Evolutionary conservation across 768 basidiomycete genomes (phyloP), one percentile per base, ranked within the genome.

Genomic region (Mycena indigotica): DNA sequence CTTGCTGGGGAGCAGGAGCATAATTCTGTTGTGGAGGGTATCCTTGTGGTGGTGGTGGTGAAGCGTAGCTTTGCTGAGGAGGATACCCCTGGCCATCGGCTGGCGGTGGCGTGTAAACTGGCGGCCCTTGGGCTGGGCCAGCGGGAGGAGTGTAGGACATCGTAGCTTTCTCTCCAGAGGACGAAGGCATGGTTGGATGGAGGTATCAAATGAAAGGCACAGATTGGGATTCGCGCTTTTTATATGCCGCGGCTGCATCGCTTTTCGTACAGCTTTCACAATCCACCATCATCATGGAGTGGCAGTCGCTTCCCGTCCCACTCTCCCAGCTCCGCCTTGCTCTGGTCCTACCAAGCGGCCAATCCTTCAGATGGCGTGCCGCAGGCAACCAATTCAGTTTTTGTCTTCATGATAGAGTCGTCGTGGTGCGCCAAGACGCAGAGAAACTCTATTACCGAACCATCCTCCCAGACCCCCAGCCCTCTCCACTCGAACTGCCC

Each of bases 341-440:
- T 41, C 85, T 88, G 1, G 91, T 91, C 12, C 75, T 95, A 29
- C 86, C 84, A 66, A 92, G 87, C 55, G 93, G 93, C 3, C 92
- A 95, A 69, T 88, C 88, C 3, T 95, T 95, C 70, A 85, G 91
- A 26, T 95, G 94, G 93, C 29, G 46, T 61, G 13, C 53, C 59
- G 39, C 66, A 70, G 16, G 69, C 75, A 74, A 83, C 17, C 93
- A 95, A 71, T 95, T 92, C 69, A 84, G 89, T 5, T 74, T 93
- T 30, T 92, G 89, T 70, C 78, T 94, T 30, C 80, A 78, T 48
- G 93, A 95, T 66, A 87, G 93, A 38, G 87, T 95, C 24, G 80
- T 95, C 23, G 93, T 93, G 68, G 77, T 95, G 24, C 81, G 89
- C 56, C 93, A 95, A 72, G 81, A 86, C 4, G 61, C 74, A n/a